Percentiles rank a stretch among this genome's conserved stretches.
Conservation (phyloP, 2,329 filamentous ascomycete species). For the Calcarisporium arbuscula region DNA sequence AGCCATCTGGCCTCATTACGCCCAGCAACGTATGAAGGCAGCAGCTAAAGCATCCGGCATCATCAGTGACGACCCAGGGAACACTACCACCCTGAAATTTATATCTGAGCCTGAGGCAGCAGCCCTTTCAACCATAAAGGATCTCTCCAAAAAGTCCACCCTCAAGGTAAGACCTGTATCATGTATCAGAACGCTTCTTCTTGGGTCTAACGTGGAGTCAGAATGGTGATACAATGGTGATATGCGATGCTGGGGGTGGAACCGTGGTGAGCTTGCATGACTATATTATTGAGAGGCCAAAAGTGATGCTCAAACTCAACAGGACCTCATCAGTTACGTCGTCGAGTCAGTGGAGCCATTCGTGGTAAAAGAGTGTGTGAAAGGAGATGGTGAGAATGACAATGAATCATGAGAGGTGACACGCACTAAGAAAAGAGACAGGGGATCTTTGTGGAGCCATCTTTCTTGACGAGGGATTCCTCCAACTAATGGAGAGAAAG, state of each 20-base stretch:
- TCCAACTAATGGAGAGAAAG: conserved; percentile 16
- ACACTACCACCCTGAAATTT: conserved; percentile 23
- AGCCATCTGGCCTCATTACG: conserved; percentile 35
- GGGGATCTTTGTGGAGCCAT: conserved; percentile 29
- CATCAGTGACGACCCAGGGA: conserved; percentile 15
- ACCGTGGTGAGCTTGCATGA: conserved; percentile 17
- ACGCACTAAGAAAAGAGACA: conserved; percentile 1
- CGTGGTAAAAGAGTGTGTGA: conserved; percentile 24
- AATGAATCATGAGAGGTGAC: accelerated
- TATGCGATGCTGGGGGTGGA: conserved; percentile 27
- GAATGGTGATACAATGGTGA: conserved; percentile 17
- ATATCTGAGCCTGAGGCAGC: conserved; percentile 37
- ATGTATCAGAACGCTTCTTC: not conserved
- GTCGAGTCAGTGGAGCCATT: conserved; percentile 16
- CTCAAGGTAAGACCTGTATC: conserved; percentile 9
- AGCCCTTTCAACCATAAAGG: conserved; percentile 26
- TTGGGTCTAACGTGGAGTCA: too few relatives aligned
- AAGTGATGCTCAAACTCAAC: not conserved
- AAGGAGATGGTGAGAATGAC: conserved; percentile 23
- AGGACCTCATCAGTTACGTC: conserved; percentile 34
- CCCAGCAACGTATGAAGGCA: conserved; percentile 24
- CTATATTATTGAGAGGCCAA: too few relatives aligned
- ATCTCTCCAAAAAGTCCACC: conserved; percentile 13
- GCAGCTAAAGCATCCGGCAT: conserved; percentile 29
- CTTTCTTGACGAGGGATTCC: conserved; percentile 30